Evolutionary conservation across 169 alveolate species (phyloP).

Genomic region (Plasmodium coatneyi): DNA sequence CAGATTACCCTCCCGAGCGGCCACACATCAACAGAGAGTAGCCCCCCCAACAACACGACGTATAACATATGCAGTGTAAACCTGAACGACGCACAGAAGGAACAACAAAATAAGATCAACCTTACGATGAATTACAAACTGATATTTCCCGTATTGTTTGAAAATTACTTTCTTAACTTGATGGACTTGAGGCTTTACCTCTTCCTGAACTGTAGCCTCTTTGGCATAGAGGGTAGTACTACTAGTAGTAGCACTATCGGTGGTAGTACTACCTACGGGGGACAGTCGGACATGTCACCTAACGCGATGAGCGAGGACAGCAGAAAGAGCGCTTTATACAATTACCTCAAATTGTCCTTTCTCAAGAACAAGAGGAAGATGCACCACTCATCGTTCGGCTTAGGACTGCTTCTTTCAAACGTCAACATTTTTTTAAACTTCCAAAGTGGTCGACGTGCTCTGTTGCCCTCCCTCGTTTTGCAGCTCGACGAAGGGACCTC

Average conservation of each 20-base stretch:
- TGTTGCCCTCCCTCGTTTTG: slow-evolving; percentile 33
- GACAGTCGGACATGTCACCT: background rate
- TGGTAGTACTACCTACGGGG: background rate
- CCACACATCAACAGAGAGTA: background rate
- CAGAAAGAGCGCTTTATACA: background rate
- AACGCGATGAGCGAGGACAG: background rate
- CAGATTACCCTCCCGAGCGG: background rate
- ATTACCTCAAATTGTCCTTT: slow-evolving; percentile 21
- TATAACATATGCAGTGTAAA: slow-evolving; percentile 34
- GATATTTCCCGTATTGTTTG: slow-evolving; percentile 45
- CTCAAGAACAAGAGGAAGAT: slow-evolving; percentile 19
- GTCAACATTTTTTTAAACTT: slow-evolving; percentile 33
- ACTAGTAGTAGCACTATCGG: background rate
- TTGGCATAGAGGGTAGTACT: background rate
- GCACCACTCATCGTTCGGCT: slow-evolving; percentile 35
- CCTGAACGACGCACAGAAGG: slow-evolving; percentile 48
- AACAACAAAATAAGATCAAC: slow-evolving; percentile 18
- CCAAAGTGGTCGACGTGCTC: background rate
- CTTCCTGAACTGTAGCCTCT: slow-evolving; percentile 46
- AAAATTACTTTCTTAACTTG: slow-evolving; percentile 52
- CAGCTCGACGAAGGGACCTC: slow-evolving; percentile 33
- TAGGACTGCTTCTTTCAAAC: slow-evolving; percentile 32
- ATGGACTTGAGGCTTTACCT: slow-evolving; percentile 33
- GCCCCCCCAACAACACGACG: background rate
- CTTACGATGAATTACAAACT: slow-evolving; percentile 15